Base-by-base conservation (phyloP, 495 filamentous ascomycete genomes). In the Penicillium flavigenum region DNA sequence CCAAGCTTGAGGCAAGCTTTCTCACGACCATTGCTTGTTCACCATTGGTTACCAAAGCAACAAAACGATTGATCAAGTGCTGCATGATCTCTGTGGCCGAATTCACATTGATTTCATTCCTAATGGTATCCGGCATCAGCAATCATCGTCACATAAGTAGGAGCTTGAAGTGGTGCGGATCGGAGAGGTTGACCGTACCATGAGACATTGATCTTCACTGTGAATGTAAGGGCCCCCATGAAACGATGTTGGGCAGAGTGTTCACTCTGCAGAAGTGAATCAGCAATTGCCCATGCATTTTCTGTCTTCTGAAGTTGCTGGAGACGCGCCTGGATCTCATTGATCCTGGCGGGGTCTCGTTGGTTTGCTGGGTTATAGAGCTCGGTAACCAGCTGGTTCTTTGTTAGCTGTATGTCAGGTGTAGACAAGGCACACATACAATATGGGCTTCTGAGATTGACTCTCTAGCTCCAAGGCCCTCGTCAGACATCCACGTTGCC, bases 211-310 rank as follows among this genome's bases (percentile, higher is more conserved):
- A 97, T 78, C 74, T 97, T 97, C 47, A 97, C 86, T 16, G 87
- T 94, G 63, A 96, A 90, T 0, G 92, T 97, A 58, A 96, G 79
- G 31, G 93, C 94, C n/a, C 89, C 94, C 69, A 92, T 96, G 76
- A 97, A 98, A 41, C 88, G 85, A 63, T 92, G 84, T 49, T 91
- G 64, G 9, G 57, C 84, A 29, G 86, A 80, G 62, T 86, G 83
- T 3, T 80, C 74, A 58, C 80, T 83, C 31, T 74, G 66, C 19
- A 96, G 73, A 12, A 98, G 79, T 17, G 79, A 81, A 64, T 92
- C 83, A 9, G 90, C 92, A 16, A 98, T 78, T 54, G 88, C 80
- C 93, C 92, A 98, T 50, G 91, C 94, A 64, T 89, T 76, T 0
- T 85, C 77, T 6, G 88, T 87, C 61, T 83, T 83, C 64, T 97